phyloP scores from a whole-genome alignment of 495 filamentous ascomycete genomes.

The Aspergillus hancockii region DNA sequence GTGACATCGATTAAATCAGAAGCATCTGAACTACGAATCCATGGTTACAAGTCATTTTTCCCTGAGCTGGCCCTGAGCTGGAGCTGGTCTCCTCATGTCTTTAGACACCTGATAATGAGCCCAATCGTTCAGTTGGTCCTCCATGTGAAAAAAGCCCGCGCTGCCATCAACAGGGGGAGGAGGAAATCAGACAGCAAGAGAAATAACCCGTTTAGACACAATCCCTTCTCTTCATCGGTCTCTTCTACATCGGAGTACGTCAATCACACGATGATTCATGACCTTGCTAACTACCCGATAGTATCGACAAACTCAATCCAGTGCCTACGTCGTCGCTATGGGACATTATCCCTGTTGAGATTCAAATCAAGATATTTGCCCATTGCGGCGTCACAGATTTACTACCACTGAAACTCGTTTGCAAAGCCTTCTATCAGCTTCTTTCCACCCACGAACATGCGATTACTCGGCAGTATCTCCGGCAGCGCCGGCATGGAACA shows the following conservation, averaged over 20 bases:
- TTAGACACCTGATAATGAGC: conserved; percentile 36
- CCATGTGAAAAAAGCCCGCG: conserved; percentile 38
- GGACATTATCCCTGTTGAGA: conserved; percentile 44
- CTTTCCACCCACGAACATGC: conserved; percentile 40
- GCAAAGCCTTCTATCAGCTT: conserved; percentile 39
- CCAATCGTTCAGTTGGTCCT: conserved; percentile 36
- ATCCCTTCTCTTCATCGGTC: conserved; percentile 22
- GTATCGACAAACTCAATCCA: conserved; percentile 19
- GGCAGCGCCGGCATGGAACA: conserved; percentile 46
- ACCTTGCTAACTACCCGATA: conserved; percentile 16
- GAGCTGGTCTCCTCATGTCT: conserved; percentile 34
- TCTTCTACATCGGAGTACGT: conserved; percentile 26
- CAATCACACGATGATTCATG: conserved; percentile 1
- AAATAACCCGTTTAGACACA: conserved; percentile 19
- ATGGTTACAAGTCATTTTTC: conserved; percentile 9
- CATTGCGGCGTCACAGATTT: conserved; percentile 43
- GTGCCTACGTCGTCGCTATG: conserved; percentile 35
- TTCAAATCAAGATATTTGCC: conserved; percentile 48
- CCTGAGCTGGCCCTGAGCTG: conserved; percentile 18
- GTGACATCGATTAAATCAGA: conserved; percentile 7
- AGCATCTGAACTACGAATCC: neutral
- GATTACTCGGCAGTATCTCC: conserved; percentile 46
- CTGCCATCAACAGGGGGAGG: conserved; percentile 34
- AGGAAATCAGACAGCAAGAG: conserved; percentile 33
- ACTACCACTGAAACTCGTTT: conserved; percentile 41